These are phyloP conservation scores for Albugo candida DNA, from an alignment of 352 stramenopile species.

Conservation along the genomic window DNA sequence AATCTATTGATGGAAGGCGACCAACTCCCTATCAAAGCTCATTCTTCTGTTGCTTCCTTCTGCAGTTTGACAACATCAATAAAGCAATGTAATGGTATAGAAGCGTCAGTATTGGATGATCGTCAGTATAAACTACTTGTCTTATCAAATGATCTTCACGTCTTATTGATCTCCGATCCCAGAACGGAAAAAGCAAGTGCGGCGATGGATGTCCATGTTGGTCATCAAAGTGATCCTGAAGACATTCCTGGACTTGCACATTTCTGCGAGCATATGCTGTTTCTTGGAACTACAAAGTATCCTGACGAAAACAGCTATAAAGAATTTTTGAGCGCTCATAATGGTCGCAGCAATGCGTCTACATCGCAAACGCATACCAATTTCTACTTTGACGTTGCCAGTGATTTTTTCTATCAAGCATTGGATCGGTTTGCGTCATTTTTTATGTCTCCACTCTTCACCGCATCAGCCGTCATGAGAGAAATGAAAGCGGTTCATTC, in stretches of 20 bases:
- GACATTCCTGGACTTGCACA: conserved; percentile 78
- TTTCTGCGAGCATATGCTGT: conserved; percentile 95
- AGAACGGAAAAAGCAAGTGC: conserved; percentile 82
- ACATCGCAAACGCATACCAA: conserved; percentile 92
- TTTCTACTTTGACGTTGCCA: conserved; percentile 93
- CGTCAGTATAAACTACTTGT: conserved; percentile 30
- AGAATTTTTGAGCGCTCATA: conserved; percentile 84
- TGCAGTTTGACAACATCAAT: conserved; percentile 6
- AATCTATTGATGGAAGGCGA: too few species aligned
- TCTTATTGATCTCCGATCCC: conserved; percentile 82
- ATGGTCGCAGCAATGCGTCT: conserved; percentile 90
- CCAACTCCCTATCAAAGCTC: too few species aligned
- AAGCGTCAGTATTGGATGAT: conserved; percentile 43
- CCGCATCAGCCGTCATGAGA: conserved; percentile 71
- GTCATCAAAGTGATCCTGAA: conserved; percentile 77
- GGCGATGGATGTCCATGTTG: conserved; percentile 91
- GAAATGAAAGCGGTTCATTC: conserved; percentile 94
- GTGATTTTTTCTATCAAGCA: conserved; percentile 48
- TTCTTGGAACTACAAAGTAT: conserved; percentile 92
- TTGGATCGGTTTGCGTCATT: conserved; percentile 96
- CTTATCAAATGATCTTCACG: conserved; percentile 35
- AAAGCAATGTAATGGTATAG: conserved; percentile 22
- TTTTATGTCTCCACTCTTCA: conserved; percentile 92
- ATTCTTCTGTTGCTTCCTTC: too few species aligned
- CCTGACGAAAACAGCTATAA: conserved; percentile 91